Evolutionary conservation across 75 land plant genomes (phyloP).

Genomic region (Pseudotsuga menziesii): DNA sequence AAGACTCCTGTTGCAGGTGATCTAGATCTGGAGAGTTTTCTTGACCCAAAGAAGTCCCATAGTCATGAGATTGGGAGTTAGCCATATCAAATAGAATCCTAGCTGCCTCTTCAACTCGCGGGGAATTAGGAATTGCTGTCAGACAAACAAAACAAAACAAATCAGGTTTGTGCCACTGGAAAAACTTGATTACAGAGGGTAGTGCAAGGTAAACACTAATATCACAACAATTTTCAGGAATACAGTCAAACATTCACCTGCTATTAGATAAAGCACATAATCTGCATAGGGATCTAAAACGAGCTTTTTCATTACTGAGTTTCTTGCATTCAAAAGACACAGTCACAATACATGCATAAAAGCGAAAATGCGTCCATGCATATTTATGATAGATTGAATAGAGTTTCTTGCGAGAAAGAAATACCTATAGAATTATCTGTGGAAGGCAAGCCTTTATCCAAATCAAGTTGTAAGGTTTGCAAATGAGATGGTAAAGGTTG

Average conservation of each 20-base stretch:
- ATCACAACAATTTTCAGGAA: neutral
- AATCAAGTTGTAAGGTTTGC: neutral
- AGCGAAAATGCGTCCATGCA: neutral
- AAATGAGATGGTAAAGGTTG: neutral
- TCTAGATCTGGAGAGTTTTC: neutral
- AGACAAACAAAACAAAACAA: conserved; percentile 4
- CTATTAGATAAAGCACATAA: neutral
- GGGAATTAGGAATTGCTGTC: conserved; percentile 6
- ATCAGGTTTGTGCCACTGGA: neutral
- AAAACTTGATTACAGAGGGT: neutral
- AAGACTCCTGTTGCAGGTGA: neutral
- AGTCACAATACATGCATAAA: neutral
- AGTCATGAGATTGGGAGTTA: neutral
- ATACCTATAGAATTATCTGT: neutral
- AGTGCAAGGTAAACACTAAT: neutral
- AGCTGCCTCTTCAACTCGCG: conserved; percentile 5
- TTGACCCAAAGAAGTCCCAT: neutral
- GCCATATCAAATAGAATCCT: conserved; percentile 10
- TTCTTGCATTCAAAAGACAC: neutral
- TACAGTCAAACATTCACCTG: neutral
- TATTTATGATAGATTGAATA: neutral
- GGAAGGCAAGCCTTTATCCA: conserved; percentile 4
- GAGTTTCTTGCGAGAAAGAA: too few species aligned
- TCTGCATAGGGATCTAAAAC: neutral
- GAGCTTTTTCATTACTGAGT: neutral